Conservation (phyloP, 2,329 filamentous ascomycete species). For the Cytospora piceae region DNA sequence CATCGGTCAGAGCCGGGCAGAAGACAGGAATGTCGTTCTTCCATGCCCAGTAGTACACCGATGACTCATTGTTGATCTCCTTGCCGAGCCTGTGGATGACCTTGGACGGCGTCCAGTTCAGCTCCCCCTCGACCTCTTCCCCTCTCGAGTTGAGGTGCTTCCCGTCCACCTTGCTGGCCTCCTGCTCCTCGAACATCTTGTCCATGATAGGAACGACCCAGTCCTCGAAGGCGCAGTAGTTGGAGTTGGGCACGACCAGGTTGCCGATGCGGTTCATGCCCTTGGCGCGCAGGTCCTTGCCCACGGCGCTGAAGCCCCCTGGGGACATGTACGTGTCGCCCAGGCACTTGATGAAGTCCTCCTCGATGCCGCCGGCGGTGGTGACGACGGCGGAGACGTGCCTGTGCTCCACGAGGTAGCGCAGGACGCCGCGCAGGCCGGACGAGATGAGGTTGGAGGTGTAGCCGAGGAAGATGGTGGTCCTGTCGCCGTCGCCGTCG, state of each 20-base stretch:
- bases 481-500: constrained; percentile 53
- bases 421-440: constrained; percentile 85
- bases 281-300: constrained; percentile 76
- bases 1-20: constrained; percentile 93
- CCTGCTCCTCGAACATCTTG: constrained; percentile 90
- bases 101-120: constrained; percentile 93
- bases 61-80: constrained; percentile 91
- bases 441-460: constrained; percentile 98
- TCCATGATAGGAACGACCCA: constrained; percentile 97
- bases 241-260: constrained; percentile 91
- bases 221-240: constrained; percentile 97
- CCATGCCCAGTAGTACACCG: constrained; percentile 96
- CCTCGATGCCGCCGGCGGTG: constrained; percentile 92
- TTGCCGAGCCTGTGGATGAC: constrained; percentile 87
- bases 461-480: constrained; percentile 96
- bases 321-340: constrained; percentile 86
- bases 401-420: constrained; percentile 89
- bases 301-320: constrained; percentile 72
- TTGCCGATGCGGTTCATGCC: constrained; percentile 97
- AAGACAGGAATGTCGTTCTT: constrained; percentile 97
- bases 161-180: constrained; percentile 67
- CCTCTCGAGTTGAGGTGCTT: constrained; percentile 32
- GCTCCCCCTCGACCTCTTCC: constrained; percentile 65
- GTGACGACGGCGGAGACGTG: constrained; percentile 94
- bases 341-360: constrained; percentile 98